Conservation (phyloP, 257 asterid species). For the Nicotiana knightiana region DNA sequence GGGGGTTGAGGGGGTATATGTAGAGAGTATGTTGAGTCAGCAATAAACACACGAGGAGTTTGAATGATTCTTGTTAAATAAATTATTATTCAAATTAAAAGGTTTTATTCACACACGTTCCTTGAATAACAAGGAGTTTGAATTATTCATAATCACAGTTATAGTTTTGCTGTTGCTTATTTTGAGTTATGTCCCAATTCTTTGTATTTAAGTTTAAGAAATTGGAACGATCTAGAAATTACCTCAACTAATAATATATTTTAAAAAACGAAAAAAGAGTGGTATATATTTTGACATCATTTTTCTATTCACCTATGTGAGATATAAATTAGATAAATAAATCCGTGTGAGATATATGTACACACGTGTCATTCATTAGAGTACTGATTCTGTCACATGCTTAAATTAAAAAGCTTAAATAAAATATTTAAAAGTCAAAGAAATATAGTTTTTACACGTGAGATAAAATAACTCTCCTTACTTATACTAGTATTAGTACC, state of each 20-base stretch:
- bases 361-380: not conserved
- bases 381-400: not conserved
- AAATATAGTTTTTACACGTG: not conserved
- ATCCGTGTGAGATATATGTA: not conserved
- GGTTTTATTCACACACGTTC: not conserved
- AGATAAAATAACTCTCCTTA: too few species aligned
- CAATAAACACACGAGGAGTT: not conserved
- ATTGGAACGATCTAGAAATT: not conserved
- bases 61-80: not conserved
- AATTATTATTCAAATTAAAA: not conserved
- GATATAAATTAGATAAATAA: too few species aligned
- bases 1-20: not conserved
- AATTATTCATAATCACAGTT: not conserved
- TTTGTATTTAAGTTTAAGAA: not conserved
- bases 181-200: not conserved
- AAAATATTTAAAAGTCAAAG: not conserved
- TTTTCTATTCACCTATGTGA: not conserved
- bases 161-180: not conserved
- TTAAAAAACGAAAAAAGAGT: too few species aligned
- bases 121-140: not conserved
- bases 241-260: not conserved
- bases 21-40: not conserved
- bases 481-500: too few species aligned
- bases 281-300: not conserved
- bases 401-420: not conserved